Evolutionary conservation across 306 rosid genomes (phyloP), one percentile per base, ranked within the genome.

Genomic region (Glycine latifolia): DNA sequence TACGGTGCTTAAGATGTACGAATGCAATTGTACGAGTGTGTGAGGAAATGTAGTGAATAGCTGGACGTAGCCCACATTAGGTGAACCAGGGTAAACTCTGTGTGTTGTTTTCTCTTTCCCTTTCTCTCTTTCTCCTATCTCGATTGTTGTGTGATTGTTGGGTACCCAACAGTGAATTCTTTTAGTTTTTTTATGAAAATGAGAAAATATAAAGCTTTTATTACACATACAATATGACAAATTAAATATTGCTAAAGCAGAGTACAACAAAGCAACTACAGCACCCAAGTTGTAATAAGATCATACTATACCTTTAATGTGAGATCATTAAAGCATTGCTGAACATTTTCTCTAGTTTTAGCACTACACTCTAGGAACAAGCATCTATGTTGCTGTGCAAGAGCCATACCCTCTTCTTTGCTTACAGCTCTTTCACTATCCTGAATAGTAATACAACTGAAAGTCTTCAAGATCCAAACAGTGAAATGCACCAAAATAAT

Each of bases 321-420:
- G 56, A 93, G 92, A 82, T 89, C 94, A 81, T 79, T 84, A 17
- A 90, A 93, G 91, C 97, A 93, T 71, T 88, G 89, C 44, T 88
- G 94, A 84, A 93, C 98, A 84, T 93, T 93, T 89, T 91, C 94
- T 79, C 81, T 76, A 20, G 91, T 91, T 91, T 91, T 93, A 11
- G 98, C 97, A 54, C 98, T 93, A 77, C 93, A 90, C 86, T 93
- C 98, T 46, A 93, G 81, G 82, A 93, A 93, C 87, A 90, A 85
- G 81, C 87, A 87, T 71, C 80, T 79, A 47, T 91, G 98, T 80
- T 91, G 80, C 71, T 88, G 86, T 13, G 98, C 98, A 85, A 91
- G 97, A 33, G 97, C 91, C 86, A 91, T 74, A 41, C 97, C 98
- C 79, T 93, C 98, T 87, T 93, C 98, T 82, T 82, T 88, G 7